Evolutionary conservation across 2,329 filamentous ascomycete species (phyloP).

Genomic region (Aspergillus sp.): DNA sequence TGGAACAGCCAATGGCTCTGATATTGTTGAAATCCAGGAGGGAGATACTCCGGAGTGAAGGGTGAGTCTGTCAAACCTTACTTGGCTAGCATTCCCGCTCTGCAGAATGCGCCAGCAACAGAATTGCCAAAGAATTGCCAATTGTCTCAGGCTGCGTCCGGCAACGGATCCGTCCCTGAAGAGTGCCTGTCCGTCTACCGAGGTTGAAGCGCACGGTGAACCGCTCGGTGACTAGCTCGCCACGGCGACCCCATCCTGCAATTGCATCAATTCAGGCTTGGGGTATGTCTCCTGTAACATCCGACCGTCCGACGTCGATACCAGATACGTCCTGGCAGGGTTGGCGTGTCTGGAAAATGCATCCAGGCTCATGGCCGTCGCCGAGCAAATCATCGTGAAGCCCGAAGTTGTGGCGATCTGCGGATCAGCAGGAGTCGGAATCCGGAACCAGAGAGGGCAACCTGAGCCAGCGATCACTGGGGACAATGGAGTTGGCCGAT

Average conservation of each 20-base stretch:
- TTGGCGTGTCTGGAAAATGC: background rate
- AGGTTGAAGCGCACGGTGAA: background rate
- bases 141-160: background rate
- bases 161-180: background rate
- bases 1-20: background rate
- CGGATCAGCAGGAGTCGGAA: background rate
- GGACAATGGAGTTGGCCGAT: background rate
- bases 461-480: conserved; percentile 1
- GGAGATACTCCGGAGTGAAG: too few species aligned
- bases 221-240: background rate
- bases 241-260: background rate
- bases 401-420: background rate
- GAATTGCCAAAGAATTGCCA: background rate
- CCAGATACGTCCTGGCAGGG: background rate
- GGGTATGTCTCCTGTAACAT: background rate
- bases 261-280: too few species aligned
- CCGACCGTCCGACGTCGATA: background rate
- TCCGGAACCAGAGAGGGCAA: background rate
- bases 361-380: background rate
- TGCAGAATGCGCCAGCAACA: background rate
- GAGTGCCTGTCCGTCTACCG: background rate
- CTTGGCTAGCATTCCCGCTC: background rate
- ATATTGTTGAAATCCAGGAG: background rate
- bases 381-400: background rate
- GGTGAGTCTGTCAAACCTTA: background rate